Evolutionary conservation across 140 eudicot species (phyloP).

Genomic region (Oenanthe javanica): DNA sequence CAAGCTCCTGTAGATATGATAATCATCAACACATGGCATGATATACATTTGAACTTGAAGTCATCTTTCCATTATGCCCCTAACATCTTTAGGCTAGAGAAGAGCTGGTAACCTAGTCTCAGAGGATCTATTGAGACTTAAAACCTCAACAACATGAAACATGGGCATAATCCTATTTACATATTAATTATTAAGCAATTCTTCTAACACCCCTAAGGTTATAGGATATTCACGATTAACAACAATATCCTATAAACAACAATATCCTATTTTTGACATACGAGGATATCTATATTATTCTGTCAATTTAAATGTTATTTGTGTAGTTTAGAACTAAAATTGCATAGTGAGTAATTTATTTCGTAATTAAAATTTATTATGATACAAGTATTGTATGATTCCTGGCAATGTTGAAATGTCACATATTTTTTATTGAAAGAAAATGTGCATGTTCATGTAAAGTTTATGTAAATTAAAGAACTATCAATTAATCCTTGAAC

Average conservation of each 20-base stretch:
- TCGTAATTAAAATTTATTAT: not conserved
- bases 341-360: not conserved
- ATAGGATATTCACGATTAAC: not conserved
- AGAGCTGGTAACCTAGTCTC: not conserved
- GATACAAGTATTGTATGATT: not conserved
- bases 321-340: not conserved
- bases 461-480: not conserved
- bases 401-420: not conserved
- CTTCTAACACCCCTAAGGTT: not conserved
- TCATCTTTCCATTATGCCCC: not conserved
- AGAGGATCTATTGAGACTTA: not conserved
- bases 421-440: not conserved
- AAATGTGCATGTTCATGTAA: not conserved
- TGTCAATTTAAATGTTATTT: not conserved
- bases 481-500: conserved; percentile 2
- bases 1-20: conserved; percentile 52
- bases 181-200: too few relatives aligned
- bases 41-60: too few relatives aligned
- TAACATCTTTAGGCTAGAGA: not conserved
- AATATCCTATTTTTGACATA: not conserved
- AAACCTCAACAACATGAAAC: too few relatives aligned
- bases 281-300: not conserved
- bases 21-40: not conserved
- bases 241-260: too few relatives aligned
- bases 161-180: not conserved